Percentiles rank a stretch among this genome's conserved stretches.
Conservation (phyloP, 768 basidiomycete species). For the Leucocoprinus sp. region DNA sequence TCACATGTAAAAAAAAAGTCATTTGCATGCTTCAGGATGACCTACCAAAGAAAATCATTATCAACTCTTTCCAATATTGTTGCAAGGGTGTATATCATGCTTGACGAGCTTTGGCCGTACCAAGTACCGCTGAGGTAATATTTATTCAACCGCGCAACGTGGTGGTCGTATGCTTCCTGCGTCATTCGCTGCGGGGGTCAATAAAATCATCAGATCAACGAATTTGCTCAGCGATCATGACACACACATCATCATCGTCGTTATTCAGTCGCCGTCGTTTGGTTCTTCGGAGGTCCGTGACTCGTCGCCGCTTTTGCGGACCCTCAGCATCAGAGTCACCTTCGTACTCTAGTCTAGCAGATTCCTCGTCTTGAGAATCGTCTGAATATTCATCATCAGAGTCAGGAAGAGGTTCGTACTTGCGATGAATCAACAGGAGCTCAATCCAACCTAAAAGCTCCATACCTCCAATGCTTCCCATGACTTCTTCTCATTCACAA, state of each 20-base stretch:
- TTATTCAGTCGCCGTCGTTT: constrained; percentile 57
- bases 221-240: constrained; percentile 2
- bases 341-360: constrained; percentile 35
- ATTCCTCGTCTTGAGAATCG: constrained; percentile 37
- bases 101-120: constrained; percentile 84
- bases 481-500: constrained; percentile 67
- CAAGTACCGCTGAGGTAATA: constrained; percentile 83
- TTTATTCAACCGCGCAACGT: constrained; percentile 60
- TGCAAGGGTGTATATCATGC: constrained; percentile 83
- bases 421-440: constrained; percentile 5
- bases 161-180: constrained; percentile 58
- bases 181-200: constrained; percentile 55
- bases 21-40: constrained; percentile 12
- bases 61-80: constrained; percentile 88
- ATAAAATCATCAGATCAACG: constrained; percentile 9
- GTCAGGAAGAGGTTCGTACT: constrained; percentile 77
- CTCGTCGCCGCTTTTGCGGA: constrained; percentile 28
- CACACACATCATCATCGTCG: constrained; percentile 22
- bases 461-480: constrained; percentile 80
- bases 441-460: constrained; percentile 8
- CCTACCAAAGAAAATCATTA: constrained; percentile 86
- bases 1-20: background rate
- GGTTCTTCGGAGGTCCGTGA: constrained; percentile 17
- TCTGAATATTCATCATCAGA: constrained; percentile 57
- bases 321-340: constrained; percentile 35